Evolutionary conservation across 1,284 basidiomycete species (phyloP).

Genomic region (Microbotryomycetes sp.): DNA sequence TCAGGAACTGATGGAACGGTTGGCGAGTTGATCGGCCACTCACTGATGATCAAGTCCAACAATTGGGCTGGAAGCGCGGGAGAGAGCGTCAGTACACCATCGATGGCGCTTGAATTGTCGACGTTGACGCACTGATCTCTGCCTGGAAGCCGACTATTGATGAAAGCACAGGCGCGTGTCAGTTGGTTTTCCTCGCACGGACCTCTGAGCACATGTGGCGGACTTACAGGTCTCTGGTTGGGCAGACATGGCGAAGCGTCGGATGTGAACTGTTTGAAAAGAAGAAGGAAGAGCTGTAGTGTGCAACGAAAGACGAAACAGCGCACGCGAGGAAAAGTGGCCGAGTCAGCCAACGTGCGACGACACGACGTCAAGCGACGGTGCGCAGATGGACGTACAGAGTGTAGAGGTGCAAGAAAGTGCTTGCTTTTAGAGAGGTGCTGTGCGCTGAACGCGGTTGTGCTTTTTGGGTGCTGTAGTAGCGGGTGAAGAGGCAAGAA

Average conservation of each 20-base stretch:
- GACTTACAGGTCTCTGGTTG: conserved; percentile 19
- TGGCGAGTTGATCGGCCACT: conserved; percentile 37
- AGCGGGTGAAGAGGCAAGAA: neutral
- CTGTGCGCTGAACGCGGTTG: neutral
- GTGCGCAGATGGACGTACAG: conserved; percentile 14
- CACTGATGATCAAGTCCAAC: conserved; percentile 81
- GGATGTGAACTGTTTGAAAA: neutral
- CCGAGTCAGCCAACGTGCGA: neutral
- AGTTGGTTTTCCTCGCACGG: neutral
- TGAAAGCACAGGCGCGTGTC: neutral
- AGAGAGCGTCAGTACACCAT: neutral
- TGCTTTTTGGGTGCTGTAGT: neutral
- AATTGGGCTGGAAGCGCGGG: conserved; percentile 26
- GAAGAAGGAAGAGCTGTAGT: neutral
- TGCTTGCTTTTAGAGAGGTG: neutral
- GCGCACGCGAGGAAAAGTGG: too few species aligned
- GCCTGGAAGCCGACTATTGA: conserved; percentile 61
- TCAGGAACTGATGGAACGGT: conserved; percentile 1
- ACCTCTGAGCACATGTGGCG: neutral
- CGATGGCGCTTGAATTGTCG: conserved; percentile 51
- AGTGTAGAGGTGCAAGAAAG: neutral
- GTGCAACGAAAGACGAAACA: too few species aligned
- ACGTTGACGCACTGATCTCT: conserved; percentile 62
- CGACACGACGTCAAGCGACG: conserved; percentile 6
- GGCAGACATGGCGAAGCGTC: conserved; percentile 15